A percentile compares a stretch with the other conserved stretches of the same genome.
These are phyloP conservation scores for Alternaria sp. DNA, from an alignment of 2,329 filamentous ascomycete genomes.

Conservation along the genomic window DNA sequence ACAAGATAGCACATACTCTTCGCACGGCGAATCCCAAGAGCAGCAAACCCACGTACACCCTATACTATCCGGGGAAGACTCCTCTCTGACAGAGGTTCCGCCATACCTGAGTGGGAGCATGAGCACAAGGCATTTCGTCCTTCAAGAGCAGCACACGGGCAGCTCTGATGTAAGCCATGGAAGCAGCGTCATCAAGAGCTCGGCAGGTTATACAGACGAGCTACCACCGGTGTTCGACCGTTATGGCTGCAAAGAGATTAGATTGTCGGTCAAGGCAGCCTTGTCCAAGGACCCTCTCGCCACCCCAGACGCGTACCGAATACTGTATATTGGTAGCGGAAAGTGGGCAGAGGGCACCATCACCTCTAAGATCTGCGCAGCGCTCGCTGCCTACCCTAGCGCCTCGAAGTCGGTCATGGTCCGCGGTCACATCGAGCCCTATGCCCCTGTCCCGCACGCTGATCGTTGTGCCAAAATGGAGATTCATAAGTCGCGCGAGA, in stretches of 20 bases:
- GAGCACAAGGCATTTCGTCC: constrained; percentile 23
- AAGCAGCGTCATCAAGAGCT: constrained; percentile 30
- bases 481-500: constrained; percentile 11
- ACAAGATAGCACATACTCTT: constrained; percentile 27
- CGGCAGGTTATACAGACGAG: constrained; percentile 27
- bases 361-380: constrained; percentile 37
- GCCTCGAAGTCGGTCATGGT: constrained; percentile 45
- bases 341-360: constrained; percentile 41
- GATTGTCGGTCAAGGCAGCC: constrained; percentile 37
- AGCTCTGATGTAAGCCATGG: constrained; percentile 20
- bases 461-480: constrained; percentile 35
- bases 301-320: constrained; percentile 37
- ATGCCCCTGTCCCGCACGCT: constrained; percentile 36
- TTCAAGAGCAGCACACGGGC: constrained; percentile 31
- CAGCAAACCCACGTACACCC: constrained; percentile 24
- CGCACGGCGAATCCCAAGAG: constrained; percentile 21
- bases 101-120: constrained; percentile 31
- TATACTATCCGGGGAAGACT: constrained; percentile 30
- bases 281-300: constrained; percentile 34
- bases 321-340: constrained; percentile 42
- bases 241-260: constrained; percentile 36
- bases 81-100: constrained; percentile 39
- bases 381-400: constrained; percentile 38
- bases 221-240: constrained; percentile 32
- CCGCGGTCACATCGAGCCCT: constrained; percentile 41